A percentile compares a stretch with the other conserved stretches of the same genome.
These are phyloP conservation scores for Hygrophila difformis DNA, from an alignment of 257 asterid genomes.

Conservation along the genomic window DNA sequence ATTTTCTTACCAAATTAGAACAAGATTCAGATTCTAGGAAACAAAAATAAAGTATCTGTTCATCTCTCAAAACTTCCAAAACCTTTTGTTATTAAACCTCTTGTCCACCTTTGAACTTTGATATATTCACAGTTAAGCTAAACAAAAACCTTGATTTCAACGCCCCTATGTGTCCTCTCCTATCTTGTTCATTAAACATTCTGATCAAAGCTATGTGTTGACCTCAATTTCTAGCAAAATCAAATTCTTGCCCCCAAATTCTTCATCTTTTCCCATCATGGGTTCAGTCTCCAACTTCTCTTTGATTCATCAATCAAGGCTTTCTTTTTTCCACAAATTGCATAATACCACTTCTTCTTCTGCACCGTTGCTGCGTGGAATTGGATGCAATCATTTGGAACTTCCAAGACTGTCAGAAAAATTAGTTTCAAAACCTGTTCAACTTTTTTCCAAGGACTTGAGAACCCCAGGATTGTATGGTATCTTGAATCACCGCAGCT, in stretches of 20 bases:
- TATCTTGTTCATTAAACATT: constrained; percentile 2
- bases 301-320: constrained; percentile 18
- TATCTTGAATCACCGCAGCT: constrained; percentile 12
- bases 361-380: background rate
- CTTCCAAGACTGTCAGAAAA: constrained; percentile 17
- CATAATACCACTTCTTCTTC: constrained; percentile 1
- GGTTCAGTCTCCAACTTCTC: constrained; percentile 24
- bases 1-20: no score
- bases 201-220: background rate
- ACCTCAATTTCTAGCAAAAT: background rate
- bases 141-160: constrained; percentile 1
- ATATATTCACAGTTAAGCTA: no score
- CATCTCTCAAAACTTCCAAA: no score
- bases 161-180: constrained; percentile 6
- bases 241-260: background rate
- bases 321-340: constrained; percentile 5
- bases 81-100: no score
- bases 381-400: background rate
- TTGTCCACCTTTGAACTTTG: no score
- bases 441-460: constrained; percentile 12
- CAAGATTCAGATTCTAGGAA: no score
- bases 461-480: constrained; percentile 13
- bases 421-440: constrained; percentile 6
- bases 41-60: no score
- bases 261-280: constrained; percentile 5